Base-by-base conservation (phyloP, 352 stramenopile genomes). In the Pythium graminicola region DNA sequence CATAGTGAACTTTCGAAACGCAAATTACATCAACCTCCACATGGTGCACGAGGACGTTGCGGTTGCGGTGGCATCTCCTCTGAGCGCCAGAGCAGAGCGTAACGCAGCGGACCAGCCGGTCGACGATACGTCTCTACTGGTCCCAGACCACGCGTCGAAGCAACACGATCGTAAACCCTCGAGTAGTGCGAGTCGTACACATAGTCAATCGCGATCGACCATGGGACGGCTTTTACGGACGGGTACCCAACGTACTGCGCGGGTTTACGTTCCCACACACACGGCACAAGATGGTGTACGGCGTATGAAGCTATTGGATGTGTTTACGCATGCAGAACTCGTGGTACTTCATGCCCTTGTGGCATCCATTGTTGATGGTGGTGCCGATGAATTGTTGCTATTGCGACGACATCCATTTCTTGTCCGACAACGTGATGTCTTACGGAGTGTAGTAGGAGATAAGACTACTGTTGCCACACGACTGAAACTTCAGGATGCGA, bases 301-400 rank as follows among this genome's bases (percentile, higher is more conserved):
- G 6, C 50, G 58, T 33, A 43, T 57, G 13, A 64, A 57, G 39
- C 63, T 73, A 22, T 48, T 87, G 27, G 66, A 89, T 60, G 65
- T 65, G 31, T 86, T 75, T 63, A 68, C 60, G 16, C 61, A 72
- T 17, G 64, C 76, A 11, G 79, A 89, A 65, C 63, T 89, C 47
- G 71, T 67, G 31, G 67, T 70, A 45, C 67, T 89, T 42, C 72
- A 74, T 31, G 66, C 73, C 28, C 65, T 86, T 14, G 76, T 85
- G 2, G 68, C 31, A 4, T 32, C 49, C 16, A 22, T 48, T 23
- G 36, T 16, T 1, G 75, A 35, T 6, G 69, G 36, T 68, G 2
- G 29, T 73, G 23, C 55, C 69, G 44, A 73, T 68, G 53, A 47
- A 26, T 22, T 36, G 40, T 57, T 48, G 4, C 45, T 57, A 1